Evolutionary conservation across 805 yeast genomes (phyloP).

Genomic region (Wickerhamomyces chaumierensis): DNA sequence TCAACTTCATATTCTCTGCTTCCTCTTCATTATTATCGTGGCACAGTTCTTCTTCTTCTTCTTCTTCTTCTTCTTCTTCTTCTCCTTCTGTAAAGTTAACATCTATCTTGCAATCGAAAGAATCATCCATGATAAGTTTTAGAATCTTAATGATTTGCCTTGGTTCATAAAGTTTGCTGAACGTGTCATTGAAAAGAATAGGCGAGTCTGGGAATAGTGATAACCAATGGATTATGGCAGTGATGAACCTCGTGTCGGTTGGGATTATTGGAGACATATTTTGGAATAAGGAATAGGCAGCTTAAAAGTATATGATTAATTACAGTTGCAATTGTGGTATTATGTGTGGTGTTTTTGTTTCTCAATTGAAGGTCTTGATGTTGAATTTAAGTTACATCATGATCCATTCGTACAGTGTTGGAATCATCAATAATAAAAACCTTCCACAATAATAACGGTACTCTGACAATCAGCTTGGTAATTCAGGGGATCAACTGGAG

Average conservation of each 20-base stretch:
- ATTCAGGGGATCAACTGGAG: no score
- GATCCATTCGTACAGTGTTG: constrained; percentile 47
- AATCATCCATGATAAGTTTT: constrained; percentile 1
- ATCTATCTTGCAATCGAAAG: constrained; percentile 2
- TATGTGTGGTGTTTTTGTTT: no score
- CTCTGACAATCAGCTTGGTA: no score
- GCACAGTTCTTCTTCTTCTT: background rate
- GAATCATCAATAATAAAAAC: constrained; percentile 43
- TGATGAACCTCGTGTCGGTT: constrained; percentile 2
- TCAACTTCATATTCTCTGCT: no score
- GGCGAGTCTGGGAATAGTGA: constrained; percentile 5
- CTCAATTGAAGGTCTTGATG: constrained; percentile 27
- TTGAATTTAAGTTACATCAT: constrained; percentile 53
- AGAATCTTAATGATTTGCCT: constrained; percentile 13
- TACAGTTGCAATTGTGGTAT: no score
- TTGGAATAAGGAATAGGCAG: no score
- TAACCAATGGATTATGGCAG: constrained; percentile 8
- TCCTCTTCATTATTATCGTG: background rate
- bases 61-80: background rate
- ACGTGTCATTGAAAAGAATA: constrained; percentile 5
- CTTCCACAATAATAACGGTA: no score
- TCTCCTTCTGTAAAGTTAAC: background rate
- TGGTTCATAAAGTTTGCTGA: constrained; percentile 12
- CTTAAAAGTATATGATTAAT: no score
- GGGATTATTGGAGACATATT: background rate